Evolutionary conservation across 441 rosid species (phyloP).

Genomic region (Mallotus repandus): DNA sequence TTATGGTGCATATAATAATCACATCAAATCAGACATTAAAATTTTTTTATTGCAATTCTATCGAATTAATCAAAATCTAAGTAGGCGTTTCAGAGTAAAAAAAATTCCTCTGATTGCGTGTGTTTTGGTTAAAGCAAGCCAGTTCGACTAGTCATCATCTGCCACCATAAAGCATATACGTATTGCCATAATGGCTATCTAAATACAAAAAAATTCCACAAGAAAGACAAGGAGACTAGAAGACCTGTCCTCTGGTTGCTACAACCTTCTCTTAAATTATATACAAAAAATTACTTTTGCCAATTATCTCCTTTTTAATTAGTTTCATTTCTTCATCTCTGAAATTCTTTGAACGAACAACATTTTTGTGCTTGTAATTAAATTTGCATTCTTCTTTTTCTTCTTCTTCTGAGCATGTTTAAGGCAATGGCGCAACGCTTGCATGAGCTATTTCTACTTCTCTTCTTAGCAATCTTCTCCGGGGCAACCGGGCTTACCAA

Average conservation of each 20-base stretch:
- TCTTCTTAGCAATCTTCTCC: slow-evolving; percentile 37
- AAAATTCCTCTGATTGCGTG: background rate
- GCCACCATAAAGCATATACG: background rate
- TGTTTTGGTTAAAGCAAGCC: background rate
- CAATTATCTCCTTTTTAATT: too few relatives aligned
- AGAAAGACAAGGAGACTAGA: background rate
- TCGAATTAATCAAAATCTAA: too few relatives aligned
- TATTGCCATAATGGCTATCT: background rate
- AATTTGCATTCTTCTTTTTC: background rate
- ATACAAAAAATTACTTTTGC: background rate
- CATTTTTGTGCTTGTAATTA: background rate
- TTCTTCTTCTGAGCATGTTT: slow-evolving; percentile 17
- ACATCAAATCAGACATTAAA: too few relatives aligned
- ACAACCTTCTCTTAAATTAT: too few relatives aligned
- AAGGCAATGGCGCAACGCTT: slow-evolving; percentile 39
- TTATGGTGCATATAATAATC: too few relatives aligned
- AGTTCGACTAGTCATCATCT: background rate
- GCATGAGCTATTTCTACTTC: slow-evolving; percentile 28
- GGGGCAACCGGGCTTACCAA: slow-evolving; percentile 28
- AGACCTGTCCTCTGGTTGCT: background rate
- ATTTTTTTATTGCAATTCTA: too few relatives aligned
- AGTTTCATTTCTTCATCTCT: background rate
- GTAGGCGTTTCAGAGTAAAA: too few relatives aligned
- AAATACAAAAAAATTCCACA: slow-evolving; percentile 8
- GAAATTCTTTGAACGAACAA: background rate